phyloP scores from a whole-genome alignment of 257 asterid genomes.

The Gardenia jasminoides region DNA sequence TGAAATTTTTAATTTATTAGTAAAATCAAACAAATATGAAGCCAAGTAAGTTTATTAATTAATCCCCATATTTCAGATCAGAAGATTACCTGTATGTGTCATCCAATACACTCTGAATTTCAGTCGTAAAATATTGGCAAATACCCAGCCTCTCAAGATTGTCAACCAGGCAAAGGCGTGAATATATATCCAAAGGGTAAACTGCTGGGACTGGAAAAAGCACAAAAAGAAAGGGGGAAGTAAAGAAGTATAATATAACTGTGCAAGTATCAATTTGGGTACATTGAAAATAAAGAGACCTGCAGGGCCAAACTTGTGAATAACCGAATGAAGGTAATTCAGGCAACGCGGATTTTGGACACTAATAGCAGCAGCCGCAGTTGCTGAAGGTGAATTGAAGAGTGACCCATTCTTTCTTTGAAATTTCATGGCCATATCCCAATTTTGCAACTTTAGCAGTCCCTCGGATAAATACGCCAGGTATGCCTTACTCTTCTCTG shows the following conservation, averaged over 20 bases:
- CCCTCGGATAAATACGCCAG: conserved; percentile 69
- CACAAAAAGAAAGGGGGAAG: conserved; percentile 4
- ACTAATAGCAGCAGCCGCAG: conserved; percentile 74
- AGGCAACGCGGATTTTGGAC: conserved; percentile 55
- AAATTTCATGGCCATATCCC: conserved; percentile 62
- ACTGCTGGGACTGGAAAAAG: conserved; percentile 65
- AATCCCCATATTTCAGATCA: too few relatives aligned
- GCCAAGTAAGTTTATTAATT: too few relatives aligned
- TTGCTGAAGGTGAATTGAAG: conserved; percentile 83
- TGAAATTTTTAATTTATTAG: too few relatives aligned
- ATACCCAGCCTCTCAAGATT: too few relatives aligned
- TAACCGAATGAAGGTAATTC: conserved; percentile 50
- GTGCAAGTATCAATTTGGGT: neutral
- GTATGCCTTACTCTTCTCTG: conserved; percentile 47
- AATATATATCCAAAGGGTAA: conserved; percentile 56
- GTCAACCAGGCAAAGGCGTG: conserved; percentile 34
- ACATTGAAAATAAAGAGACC: conserved; percentile 33
- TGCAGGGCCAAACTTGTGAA: conserved; percentile 60
- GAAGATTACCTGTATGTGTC: too few relatives aligned
- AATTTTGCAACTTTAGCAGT: conserved; percentile 46
- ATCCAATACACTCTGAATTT: too few relatives aligned
- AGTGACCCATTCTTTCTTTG: conserved; percentile 83
- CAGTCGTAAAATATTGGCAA: too few relatives aligned
- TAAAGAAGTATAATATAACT: neutral
- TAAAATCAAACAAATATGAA: too few relatives aligned